These are phyloP conservation scores for Setaria viridis DNA, from an alignment of 202 grass and related monocot genomes.

Conservation along the genomic window DNA sequence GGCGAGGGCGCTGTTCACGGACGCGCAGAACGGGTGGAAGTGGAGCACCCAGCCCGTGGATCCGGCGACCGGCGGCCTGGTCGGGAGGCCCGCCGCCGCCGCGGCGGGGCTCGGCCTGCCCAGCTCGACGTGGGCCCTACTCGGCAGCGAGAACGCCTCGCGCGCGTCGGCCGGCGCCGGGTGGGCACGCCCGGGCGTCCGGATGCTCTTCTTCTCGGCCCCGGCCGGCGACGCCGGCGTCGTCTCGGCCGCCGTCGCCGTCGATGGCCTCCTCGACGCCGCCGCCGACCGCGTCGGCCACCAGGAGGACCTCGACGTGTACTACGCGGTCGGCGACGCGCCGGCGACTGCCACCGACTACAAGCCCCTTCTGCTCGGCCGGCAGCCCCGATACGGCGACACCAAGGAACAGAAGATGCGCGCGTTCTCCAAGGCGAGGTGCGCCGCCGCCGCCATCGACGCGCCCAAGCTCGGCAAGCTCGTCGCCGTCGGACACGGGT, in stretches of 20 bases:
- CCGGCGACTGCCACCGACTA: not conserved
- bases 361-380: not conserved
- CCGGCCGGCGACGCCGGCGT: conserved; percentile 35
- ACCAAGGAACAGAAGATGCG: not conserved
- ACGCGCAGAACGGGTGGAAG: conserved; percentile 31
- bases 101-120: not conserved
- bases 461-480: conserved; percentile 42
- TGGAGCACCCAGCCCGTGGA: conserved; percentile 62
- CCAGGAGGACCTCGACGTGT: conserved; percentile 28
- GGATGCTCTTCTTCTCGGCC: conserved; percentile 62
- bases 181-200: conserved; percentile 35
- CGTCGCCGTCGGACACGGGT: not conserved
- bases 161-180: conserved; percentile 30
- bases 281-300: conserved; percentile 23
- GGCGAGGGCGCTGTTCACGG: conserved; percentile 31
- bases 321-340: conserved; percentile 42
- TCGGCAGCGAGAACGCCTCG: conserved; percentile 33
- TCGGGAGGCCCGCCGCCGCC: not conserved
- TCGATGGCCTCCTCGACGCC: conserved; percentile 45
- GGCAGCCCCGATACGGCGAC: not conserved
- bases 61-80: conserved; percentile 41
- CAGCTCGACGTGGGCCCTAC: conserved; percentile 15
- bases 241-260: conserved; percentile 51
- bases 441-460: conserved; percentile 37
- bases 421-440: conserved; percentile 4